Evolutionary conservation across 257 asterid genomes (phyloP), one percentile per base, ranked within the genome.

Genomic region (Lithospermum erythrorhizon): DNA sequence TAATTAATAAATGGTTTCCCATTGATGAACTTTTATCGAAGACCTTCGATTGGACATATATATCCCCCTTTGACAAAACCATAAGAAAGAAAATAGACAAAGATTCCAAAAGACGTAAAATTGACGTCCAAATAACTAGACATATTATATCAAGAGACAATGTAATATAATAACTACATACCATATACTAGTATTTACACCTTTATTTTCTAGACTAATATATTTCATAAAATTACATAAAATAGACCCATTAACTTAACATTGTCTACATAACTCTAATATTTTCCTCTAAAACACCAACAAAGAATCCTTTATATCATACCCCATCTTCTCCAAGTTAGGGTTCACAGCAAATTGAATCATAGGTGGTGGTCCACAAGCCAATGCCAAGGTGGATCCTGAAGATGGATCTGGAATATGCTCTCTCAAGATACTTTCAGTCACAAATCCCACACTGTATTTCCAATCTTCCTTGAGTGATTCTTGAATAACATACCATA

Each of bases 361-460:
- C 98, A 91, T 91, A 8, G 95, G 87, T 63, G 98, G 95, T 37
- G 98, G 98, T 19, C 98, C 98, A 29, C 98, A 91, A 0, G 90
- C 95, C 73, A 91, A 67, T 0, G 84, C 98, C 68, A 91, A 61
- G 2, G 90, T 58, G 6, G 68, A 18, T 11, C 76, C 82, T 23
- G 86, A 41, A 14, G 49, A 48, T n/a, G 80, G 67, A 20, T 57
- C 62, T 61, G 98, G 96, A 56, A 91, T 72, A 65, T 91, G 90
- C 73, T 82, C 94, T 53, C 87, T 81, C 70, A 91, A 56, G 0
- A 88, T 61, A 8, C 21, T 54, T 70, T 88, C 96, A 0, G 82
- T 78, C 6, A 91, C 67, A 24, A 76, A 76, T 15, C 98, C 98
- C 22, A 76, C 14, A 47, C 90, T 82, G 21, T 84, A 91, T 32